These are phyloP conservation scores for Forsythia viridissima DNA, from an alignment of 257 asterid species.

Conservation along the genomic window DNA sequence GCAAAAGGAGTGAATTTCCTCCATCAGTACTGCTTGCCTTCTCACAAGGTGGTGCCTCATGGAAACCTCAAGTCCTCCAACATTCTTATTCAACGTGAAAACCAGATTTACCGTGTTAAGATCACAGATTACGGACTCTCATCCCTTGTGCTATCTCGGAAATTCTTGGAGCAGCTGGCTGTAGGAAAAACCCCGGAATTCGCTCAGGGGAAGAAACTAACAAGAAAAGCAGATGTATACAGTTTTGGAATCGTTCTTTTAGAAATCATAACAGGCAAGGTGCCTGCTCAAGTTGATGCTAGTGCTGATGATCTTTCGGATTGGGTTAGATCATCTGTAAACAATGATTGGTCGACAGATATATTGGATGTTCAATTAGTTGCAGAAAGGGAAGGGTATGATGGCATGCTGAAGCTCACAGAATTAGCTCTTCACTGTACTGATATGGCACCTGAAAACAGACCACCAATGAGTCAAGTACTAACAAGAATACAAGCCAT, in stretches of 20 bases:
- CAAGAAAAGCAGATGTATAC: constrained; percentile 60
- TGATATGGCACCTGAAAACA: constrained; percentile 41
- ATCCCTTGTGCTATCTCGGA: constrained; percentile 33
- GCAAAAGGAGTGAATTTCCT: constrained; percentile 55
- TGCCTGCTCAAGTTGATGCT: constrained; percentile 24
- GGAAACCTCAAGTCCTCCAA: constrained; percentile 72
- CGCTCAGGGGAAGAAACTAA: constrained; percentile 40
- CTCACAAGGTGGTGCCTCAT: constrained; percentile 52
- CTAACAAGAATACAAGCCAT: constrained; percentile 39
- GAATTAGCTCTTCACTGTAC: constrained; percentile 68
- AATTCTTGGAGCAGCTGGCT: constrained; percentile 29
- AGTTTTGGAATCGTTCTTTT: constrained; percentile 65
- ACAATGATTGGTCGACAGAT: constrained; percentile 71
- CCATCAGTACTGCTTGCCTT: constrained; percentile 33
- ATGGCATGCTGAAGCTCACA: constrained; percentile 65
- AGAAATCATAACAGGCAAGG: constrained; percentile 64
- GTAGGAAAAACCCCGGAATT: constrained; percentile 57
- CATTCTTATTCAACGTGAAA: constrained; percentile 33
- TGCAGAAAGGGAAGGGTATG: constrained; percentile 59
- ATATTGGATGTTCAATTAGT: constrained; percentile 60
- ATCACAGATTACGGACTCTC: constrained; percentile 66
- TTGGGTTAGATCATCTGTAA: constrained; percentile 59
- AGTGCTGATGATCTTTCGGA: constrained; percentile 46
- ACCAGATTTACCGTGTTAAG: constrained; percentile 32
- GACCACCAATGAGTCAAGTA: constrained; percentile 57